Conservation (phyloP, 352 stramenopile species). For the Phytophthora sp. region DNA sequence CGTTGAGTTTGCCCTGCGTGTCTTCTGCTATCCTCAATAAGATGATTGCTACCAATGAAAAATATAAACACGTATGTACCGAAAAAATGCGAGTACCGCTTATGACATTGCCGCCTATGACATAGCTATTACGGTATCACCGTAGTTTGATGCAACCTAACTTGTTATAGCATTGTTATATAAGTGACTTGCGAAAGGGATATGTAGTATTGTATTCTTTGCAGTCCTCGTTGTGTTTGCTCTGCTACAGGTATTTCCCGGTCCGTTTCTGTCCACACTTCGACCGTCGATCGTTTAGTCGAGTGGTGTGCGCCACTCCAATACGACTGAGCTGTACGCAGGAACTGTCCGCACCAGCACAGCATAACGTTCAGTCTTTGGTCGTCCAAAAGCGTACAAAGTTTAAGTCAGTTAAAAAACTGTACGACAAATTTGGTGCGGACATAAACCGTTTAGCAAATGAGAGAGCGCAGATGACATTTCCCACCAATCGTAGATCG, state of each 20-base stretch:
- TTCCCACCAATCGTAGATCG: neutral
- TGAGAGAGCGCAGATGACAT: neutral
- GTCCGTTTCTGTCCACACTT: constrained; percentile 7
- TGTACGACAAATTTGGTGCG: constrained; percentile 7
- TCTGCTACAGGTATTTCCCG: neutral
- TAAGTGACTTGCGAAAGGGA: too few relatives aligned
- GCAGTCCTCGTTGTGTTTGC: neutral
- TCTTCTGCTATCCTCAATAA: too few relatives aligned
- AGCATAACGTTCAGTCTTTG: constrained; percentile 1
- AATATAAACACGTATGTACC: too few relatives aligned
- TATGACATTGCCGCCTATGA: too few relatives aligned
- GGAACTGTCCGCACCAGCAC: neutral
- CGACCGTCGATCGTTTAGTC: constrained; percentile 6
- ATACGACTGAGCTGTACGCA: neutral
- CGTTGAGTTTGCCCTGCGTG: too few relatives aligned
- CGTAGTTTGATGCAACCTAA: too few relatives aligned
- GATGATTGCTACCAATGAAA: too few relatives aligned
- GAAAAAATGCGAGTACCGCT: too few relatives aligned
- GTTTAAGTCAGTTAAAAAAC: neutral
- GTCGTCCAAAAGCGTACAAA: constrained; percentile 6
- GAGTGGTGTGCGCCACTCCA: neutral
- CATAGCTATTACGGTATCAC: too few relatives aligned
- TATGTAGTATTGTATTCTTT: neutral
- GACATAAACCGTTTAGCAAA: constrained; percentile 10
- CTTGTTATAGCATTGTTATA: too few relatives aligned